These are phyloP conservation scores for Dovyalis caffra DNA, from an alignment of 345 rosid species.

Conservation along the genomic window DNA sequence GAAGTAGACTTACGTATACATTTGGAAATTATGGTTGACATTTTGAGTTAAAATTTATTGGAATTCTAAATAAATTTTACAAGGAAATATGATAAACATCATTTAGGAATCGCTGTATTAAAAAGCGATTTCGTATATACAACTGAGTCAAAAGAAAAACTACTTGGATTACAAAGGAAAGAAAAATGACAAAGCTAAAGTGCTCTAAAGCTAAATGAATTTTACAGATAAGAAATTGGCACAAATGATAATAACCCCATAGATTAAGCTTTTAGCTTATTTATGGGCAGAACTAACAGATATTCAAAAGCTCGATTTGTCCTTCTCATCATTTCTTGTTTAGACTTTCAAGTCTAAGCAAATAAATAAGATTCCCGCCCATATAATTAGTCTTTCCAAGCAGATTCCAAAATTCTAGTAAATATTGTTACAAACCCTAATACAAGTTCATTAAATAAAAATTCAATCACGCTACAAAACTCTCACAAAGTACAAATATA, in stretches of 20 bases:
- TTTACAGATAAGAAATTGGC: neutral
- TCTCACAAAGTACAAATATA: conserved; percentile 27
- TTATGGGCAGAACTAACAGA: neutral
- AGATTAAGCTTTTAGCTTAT: neutral
- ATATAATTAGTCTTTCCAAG: conserved; percentile 14
- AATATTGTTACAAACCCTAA: conserved; percentile 25
- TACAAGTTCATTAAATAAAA: conserved; percentile 22
- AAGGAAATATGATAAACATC: neutral
- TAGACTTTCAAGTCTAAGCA: conserved; percentile 1
- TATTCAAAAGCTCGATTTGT: conserved; percentile 4
- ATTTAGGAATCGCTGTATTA: neutral
- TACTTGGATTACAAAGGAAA: neutral
- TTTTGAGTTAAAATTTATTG: neutral
- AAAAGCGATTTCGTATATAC: neutral
- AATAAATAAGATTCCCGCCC: conserved; percentile 14
- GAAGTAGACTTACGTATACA: no score
- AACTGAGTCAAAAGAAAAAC: neutral
- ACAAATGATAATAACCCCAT: neutral
- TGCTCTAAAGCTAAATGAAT: neutral
- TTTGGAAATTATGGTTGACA: no score
- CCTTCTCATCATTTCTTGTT: conserved; percentile 10
- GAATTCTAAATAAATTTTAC: neutral
- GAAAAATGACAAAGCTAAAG: neutral
- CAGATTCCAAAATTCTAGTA: conserved; percentile 18
- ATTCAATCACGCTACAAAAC: conserved; percentile 45